phyloP scores from a whole-genome alignment of 306 rosid genomes.

The Crataegus laevigata region DNA sequence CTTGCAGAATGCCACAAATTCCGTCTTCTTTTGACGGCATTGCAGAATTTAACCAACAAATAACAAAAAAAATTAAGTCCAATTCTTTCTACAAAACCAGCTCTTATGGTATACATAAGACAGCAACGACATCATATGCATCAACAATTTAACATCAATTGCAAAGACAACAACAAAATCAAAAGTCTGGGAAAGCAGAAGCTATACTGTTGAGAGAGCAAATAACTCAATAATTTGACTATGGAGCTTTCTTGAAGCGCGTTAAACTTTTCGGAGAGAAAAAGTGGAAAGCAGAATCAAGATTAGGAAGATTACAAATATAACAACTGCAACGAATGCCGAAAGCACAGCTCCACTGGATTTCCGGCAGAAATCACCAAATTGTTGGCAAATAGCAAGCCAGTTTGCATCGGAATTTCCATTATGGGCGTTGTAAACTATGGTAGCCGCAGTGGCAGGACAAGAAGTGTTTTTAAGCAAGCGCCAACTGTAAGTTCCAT shows the following conservation, averaged over 20 bases:
- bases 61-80: background rate
- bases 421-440: conserved; percentile 62
- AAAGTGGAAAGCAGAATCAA: conserved; percentile 28
- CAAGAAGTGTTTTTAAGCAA: conserved; percentile 34
- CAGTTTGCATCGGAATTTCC: conserved; percentile 53
- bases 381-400: conserved; percentile 61
- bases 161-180: no score
- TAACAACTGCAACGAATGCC: conserved; percentile 28
- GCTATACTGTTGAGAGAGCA: no score
- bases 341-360: conserved; percentile 54
- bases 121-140: no score
- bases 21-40: conserved; percentile 72
- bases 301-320: background rate
- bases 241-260: no score
- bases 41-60: conserved; percentile 13
- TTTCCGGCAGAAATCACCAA: conserved; percentile 46
- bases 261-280: no score
- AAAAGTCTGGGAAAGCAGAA: no score
- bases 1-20: conserved; percentile 45
- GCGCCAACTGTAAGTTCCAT: conserved; percentile 31
- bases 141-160: no score
- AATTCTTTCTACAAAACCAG: no score
- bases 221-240: no score
- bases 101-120: no score
- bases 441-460: conserved; percentile 47